Conservation (phyloP, 768 basidiomycete genomes). For the Leucogyrophana mollusca region DNA sequence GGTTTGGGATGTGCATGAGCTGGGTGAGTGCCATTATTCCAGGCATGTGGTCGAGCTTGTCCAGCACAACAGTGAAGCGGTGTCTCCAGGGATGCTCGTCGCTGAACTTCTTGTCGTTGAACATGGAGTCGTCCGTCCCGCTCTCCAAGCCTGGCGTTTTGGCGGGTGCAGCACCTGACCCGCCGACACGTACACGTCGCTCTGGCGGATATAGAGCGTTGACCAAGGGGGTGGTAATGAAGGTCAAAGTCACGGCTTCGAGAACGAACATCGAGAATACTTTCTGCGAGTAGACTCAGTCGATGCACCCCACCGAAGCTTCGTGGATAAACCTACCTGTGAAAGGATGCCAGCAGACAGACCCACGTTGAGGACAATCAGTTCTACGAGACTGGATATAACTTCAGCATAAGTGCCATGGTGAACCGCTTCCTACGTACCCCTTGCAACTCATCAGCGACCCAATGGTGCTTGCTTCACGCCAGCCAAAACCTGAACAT, state of each 20-base stretch:
- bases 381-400: constrained; percentile 64
- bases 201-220: constrained; percentile 72
- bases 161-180: constrained; percentile 8
- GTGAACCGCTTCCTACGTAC: constrained; percentile 40
- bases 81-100: too few species aligned
- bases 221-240: constrained; percentile 83
- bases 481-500: constrained; percentile 58
- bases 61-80: constrained; percentile 72
- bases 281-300: constrained; percentile 26
- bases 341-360: constrained; percentile 59
- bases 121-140: constrained; percentile 8
- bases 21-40: constrained; percentile 81
- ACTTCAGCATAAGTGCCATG: constrained; percentile 4
- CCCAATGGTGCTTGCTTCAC: constrained; percentile 85
- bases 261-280: constrained; percentile 92
- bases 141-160: constrained; percentile 12
- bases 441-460: constrained; percentile 91
- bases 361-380: constrained; percentile 91
- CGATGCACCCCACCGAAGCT: too few species aligned
- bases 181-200: constrained; percentile 42
- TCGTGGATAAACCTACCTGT: constrained; percentile 30
- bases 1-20: constrained; percentile 51
- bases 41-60: constrained; percentile 78
- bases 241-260: constrained; percentile 72
- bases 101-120: constrained; percentile 46